Conservation (phyloP, 805 yeast species). For the Myxozyma monticola region DNA sequence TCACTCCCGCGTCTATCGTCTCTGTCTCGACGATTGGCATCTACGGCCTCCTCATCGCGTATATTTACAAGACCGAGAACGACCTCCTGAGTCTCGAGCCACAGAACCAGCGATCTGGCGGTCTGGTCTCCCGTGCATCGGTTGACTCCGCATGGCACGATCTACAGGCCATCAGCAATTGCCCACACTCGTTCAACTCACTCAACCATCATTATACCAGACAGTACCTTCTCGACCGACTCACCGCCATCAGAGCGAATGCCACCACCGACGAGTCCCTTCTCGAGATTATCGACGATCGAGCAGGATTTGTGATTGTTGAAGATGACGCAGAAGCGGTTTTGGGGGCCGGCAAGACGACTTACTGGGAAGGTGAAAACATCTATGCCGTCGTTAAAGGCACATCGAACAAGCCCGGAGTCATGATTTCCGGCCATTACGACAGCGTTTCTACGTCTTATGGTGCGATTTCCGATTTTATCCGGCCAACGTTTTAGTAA, state of each 20-base stretch:
- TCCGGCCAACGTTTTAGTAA: not conserved
- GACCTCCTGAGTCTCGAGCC: not conserved
- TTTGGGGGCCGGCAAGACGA: slow-evolving; percentile 44
- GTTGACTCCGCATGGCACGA: slow-evolving; percentile 58
- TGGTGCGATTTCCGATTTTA: slow-evolving; percentile 45
- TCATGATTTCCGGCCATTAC: slow-evolving; percentile 77
- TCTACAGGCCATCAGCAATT: slow-evolving; percentile 63
- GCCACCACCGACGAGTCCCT: slow-evolving; percentile 18
- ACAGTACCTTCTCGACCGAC: slow-evolving; percentile 55
- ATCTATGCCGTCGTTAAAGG: slow-evolving; percentile 74
- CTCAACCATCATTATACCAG: slow-evolving; percentile 73
- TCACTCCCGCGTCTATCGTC: slow-evolving; percentile 35
- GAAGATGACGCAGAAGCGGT: slow-evolving; percentile 38
- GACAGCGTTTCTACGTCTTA: slow-evolving; percentile 84
- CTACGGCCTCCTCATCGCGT: slow-evolving; percentile 10
- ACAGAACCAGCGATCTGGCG: not conserved
- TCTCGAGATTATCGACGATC: slow-evolving; percentile 43
- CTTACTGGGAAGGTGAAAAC: slow-evolving; percentile 77
- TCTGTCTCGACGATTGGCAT: slow-evolving; percentile 42
- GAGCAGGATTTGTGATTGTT: slow-evolving; percentile 41
- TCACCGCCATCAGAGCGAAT: slow-evolving; percentile 39
- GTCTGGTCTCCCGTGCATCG: not conserved
- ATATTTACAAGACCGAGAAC: slow-evolving; percentile 11
- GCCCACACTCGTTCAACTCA: slow-evolving; percentile 76
- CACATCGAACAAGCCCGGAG: slow-evolving; percentile 58